Percentiles rank a stretch among this genome's conserved stretches.
phyloP scores from a whole-genome alignment of 2,329 filamentous ascomycete genomes.

The Sporothrix curviconia region DNA sequence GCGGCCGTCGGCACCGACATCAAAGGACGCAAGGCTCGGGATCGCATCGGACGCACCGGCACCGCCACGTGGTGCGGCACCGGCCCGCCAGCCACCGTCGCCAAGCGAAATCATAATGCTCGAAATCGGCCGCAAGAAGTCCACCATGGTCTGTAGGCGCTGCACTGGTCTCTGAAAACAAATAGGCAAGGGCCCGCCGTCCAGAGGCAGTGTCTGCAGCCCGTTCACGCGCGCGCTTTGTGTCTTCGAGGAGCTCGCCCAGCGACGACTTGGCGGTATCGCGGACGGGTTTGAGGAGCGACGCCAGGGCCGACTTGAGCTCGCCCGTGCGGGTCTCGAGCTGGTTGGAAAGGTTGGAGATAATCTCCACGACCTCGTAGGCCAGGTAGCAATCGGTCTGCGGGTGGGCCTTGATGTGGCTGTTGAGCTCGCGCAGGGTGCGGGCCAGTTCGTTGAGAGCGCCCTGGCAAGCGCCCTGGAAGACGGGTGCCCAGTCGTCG shows the following conservation, averaged over 20 bases:
- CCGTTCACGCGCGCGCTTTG: slow-evolving; percentile 58
- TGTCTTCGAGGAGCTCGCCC: slow-evolving; percentile 76
- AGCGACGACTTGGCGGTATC: slow-evolving; percentile 88
- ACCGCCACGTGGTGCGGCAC: slow-evolving; percentile 33
- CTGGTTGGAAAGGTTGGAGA: slow-evolving; percentile 70
- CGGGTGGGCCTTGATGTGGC: slow-evolving; percentile 79
- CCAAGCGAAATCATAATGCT: slow-evolving; percentile 89
- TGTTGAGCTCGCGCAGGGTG: slow-evolving; percentile 81
- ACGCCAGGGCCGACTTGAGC: slow-evolving; percentile 73
- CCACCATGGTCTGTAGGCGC: slow-evolving; percentile 77
- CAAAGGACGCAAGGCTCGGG: slow-evolving; percentile 70
- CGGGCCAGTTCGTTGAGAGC: slow-evolving; percentile 76
- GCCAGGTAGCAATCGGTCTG: slow-evolving; percentile 89
- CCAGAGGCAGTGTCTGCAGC: slow-evolving; percentile 63
- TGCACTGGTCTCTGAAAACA: slow-evolving; percentile 82
- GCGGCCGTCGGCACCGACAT: slow-evolving; percentile 80
- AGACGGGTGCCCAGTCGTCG: slow-evolving; percentile 75
- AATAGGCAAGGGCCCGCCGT: slow-evolving; percentile 71
- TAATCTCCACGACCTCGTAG: slow-evolving; percentile 90
- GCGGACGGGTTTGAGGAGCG: slow-evolving; percentile 79
- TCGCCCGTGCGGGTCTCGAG: slow-evolving; percentile 72
- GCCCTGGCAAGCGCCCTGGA: slow-evolving; percentile 70
- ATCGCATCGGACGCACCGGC: slow-evolving; percentile 46
- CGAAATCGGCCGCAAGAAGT: slow-evolving; percentile 77
- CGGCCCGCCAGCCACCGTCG: slow-evolving; percentile 76